Conservation (phyloP, 129 eudicot genomes). For the Tagetes patula region DNA sequence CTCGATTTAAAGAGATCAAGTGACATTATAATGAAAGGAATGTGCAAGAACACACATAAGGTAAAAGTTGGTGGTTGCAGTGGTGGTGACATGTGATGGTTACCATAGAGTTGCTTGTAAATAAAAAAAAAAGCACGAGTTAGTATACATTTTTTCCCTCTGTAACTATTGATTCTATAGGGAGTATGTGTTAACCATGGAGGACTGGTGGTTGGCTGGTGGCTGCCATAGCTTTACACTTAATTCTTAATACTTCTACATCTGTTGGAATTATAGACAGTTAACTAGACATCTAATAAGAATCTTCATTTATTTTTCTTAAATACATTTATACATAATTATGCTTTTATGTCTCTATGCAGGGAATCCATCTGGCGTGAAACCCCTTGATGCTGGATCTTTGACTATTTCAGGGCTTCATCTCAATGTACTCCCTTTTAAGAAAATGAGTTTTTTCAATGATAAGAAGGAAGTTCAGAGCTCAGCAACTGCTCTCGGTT, state of each 20-base stretch:
- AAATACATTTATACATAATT: slow-evolving; percentile 12
- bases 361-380: slow-evolving; percentile 69
- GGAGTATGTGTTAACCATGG: not conserved
- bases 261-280: not conserved
- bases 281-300: not conserved
- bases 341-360: slow-evolving; percentile 29
- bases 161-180: not conserved
- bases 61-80: not conserved
- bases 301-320: slow-evolving; percentile 7
- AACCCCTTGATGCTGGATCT: slow-evolving; percentile 66
- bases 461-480: slow-evolving; percentile 94
- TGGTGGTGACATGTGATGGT: slow-evolving; percentile 8
- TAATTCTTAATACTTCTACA: not conserved
- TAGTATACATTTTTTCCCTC: not conserved
- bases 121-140: not conserved
- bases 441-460: slow-evolving; percentile 87
- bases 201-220: not conserved
- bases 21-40: not conserved
- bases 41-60: not conserved
- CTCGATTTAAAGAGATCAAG: not conserved
- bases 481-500: slow-evolving; percentile 97
- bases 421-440: slow-evolving; percentile 73
- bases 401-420: slow-evolving; percentile 86
- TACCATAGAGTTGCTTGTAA: not conserved
- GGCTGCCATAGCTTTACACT: not conserved